phyloP scores from a whole-genome alignment of 2,329 filamentous ascomycete species.

The Sporothrix pseudoabietina region DNA sequence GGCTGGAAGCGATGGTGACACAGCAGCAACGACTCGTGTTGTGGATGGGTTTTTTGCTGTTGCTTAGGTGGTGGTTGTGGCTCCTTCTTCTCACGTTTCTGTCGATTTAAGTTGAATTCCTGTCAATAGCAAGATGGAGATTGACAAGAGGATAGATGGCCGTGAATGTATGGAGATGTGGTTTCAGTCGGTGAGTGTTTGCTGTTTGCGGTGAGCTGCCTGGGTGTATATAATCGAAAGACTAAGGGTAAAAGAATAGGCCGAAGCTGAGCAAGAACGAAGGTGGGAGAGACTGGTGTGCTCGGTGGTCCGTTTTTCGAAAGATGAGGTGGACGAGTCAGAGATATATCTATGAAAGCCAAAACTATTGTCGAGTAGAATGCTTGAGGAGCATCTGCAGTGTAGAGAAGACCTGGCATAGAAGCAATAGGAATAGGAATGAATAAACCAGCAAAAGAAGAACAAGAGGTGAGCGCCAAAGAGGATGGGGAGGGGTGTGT shows the following conservation, averaged over 20 bases:
- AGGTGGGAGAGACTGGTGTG: conserved; percentile 12
- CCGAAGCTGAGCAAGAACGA: conserved; percentile 9
- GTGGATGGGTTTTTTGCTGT: not conserved
- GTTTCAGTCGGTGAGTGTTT: not conserved
- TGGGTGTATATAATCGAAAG: conserved; percentile 23
- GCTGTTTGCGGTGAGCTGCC: not conserved
- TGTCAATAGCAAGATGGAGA: not conserved
- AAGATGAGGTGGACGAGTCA: conserved; percentile 18
- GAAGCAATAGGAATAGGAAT: not conserved
- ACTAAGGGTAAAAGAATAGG: conserved; percentile 21
- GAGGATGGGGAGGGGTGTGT: conserved; percentile 11
- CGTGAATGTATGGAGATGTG: not conserved
- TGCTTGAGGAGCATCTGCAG: conserved; percentile 2
- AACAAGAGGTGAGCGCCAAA: not conserved
- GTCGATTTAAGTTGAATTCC: not conserved
- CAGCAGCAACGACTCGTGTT: conserved; percentile 11
- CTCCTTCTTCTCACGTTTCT: not conserved
- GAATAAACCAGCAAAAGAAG: not conserved
- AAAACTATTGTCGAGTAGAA: not conserved
- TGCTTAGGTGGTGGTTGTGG: not conserved
- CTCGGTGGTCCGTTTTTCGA: not conserved
- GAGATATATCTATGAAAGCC: conserved; percentile 25
- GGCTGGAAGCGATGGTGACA: conserved; percentile 29
- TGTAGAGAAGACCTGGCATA: conserved; percentile 11
- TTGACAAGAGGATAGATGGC: not conserved